Evolutionary conservation across 2,329 filamentous ascomycete species (phyloP).

Genomic region (Lanzia echinophila): DNA sequence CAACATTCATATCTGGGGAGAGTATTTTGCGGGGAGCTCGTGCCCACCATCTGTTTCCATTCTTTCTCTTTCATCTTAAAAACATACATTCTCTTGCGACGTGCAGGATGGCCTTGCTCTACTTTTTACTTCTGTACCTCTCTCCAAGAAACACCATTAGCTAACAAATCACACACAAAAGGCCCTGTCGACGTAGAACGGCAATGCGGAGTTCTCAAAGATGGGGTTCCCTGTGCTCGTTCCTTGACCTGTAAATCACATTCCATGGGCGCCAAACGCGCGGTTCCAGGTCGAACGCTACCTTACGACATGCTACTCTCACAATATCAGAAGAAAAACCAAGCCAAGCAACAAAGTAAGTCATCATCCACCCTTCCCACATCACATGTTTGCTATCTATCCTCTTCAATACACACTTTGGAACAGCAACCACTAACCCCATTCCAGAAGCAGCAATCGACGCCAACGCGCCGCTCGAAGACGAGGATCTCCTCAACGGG

Average conservation of each 20-base stretch:
- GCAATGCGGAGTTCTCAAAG: slow-evolving; percentile 84
- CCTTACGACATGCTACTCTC: slow-evolving; percentile 90
- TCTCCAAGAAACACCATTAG: background rate
- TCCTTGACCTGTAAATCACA: slow-evolving; percentile 92
- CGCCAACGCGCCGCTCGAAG: slow-evolving; percentile 83
- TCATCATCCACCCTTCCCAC: slow-evolving; percentile 20
- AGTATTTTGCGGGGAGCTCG: no score
- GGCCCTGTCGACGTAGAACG: slow-evolving; percentile 88
- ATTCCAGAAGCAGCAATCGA: slow-evolving; percentile 85
- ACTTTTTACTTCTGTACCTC: background rate
- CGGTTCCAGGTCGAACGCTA: slow-evolving; percentile 76
- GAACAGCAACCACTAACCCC: background rate
- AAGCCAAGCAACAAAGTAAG: slow-evolving; percentile 93
- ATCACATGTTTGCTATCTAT: slow-evolving; percentile 13
- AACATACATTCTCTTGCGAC: background rate
- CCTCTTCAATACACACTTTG: background rate
- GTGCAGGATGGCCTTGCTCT: background rate
- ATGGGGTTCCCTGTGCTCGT: slow-evolving; percentile 79
- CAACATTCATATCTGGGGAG: background rate
- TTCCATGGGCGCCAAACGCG: slow-evolving; percentile 88
- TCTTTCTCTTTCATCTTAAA: background rate
- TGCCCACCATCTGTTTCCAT: background rate
- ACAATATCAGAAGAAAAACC: slow-evolving; percentile 94
- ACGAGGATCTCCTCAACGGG: slow-evolving; percentile 70
- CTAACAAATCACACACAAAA: slow-evolving; percentile 23